These are phyloP conservation scores for Cryptococcus jaspeensis DNA, from an alignment of 1,284 basidiomycete species.

Conservation along the genomic window DNA sequence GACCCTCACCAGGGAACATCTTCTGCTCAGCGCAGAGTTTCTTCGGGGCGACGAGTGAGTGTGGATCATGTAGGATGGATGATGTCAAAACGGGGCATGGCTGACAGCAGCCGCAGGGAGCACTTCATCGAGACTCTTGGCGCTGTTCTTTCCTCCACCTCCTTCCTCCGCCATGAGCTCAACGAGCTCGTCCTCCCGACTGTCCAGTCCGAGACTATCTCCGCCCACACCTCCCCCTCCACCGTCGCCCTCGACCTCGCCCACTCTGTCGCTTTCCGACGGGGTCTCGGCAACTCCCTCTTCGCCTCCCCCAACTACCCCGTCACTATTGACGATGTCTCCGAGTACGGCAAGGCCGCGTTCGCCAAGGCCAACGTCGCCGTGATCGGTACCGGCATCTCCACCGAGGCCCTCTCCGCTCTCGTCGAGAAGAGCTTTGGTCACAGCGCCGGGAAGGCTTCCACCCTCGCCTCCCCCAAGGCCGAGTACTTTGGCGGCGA, in stretches of 20 bases:
- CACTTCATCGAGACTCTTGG: constrained; percentile 85
- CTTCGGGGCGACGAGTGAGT: constrained; percentile 94
- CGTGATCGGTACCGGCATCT: constrained; percentile 81
- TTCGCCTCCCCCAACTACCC: constrained; percentile 70
- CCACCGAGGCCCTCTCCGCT: constrained; percentile 64
- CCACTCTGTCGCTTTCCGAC: constrained; percentile 84
- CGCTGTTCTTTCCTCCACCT: constrained; percentile 75
- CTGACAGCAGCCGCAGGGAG: constrained; percentile 55
- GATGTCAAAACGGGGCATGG: neutral
- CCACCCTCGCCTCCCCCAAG: constrained; percentile 24
- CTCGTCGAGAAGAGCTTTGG: constrained; percentile 71
- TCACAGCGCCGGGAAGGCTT: constrained; percentile 30
- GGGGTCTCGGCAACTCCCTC: constrained; percentile 82
- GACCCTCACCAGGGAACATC: constrained; percentile 82
- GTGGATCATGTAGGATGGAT: no score
- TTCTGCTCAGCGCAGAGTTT: constrained; percentile 92
- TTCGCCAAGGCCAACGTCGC: constrained; percentile 78
- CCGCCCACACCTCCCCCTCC: constrained; percentile 63
- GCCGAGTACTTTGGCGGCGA: constrained; percentile 77
- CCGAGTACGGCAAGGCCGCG: constrained; percentile 66
- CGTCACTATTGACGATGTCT: constrained; percentile 66
- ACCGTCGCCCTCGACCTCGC: constrained; percentile 67
- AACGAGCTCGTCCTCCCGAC: constrained; percentile 78
- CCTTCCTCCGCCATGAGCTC: constrained; percentile 82
- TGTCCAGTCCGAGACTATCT: constrained; percentile 66